Conservation (phyloP, 768 basidiomycete species). For the Mycena galopus region DNA sequence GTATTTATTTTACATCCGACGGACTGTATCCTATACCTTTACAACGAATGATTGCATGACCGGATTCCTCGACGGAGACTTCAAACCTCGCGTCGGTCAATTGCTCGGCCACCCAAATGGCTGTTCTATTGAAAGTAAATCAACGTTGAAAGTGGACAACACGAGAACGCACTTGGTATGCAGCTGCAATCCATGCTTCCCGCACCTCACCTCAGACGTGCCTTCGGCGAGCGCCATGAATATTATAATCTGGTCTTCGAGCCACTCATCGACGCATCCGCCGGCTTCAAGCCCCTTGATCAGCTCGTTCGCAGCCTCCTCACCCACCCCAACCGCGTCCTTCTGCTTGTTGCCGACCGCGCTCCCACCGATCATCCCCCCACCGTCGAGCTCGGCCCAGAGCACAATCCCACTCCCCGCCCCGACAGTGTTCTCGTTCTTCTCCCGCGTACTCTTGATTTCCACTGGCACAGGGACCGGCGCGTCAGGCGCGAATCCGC, state of each 20-base stretch:
- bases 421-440: conserved; percentile 61
- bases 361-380: conserved; percentile 78
- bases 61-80: conserved; percentile 58
- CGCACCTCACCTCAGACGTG: conserved; percentile 66
- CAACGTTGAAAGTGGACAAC: not conserved
- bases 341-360: conserved; percentile 69
- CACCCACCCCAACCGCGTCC: conserved; percentile 63
- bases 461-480: conserved; percentile 49
- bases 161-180: conserved; percentile 70
- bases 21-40: conserved; percentile 73
- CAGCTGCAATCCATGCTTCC: conserved; percentile 68
- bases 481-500: conserved; percentile 47
- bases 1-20: conserved; percentile 32
- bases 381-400: conserved; percentile 80
- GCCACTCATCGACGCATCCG: conserved; percentile 81
- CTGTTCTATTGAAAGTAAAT: conserved; percentile 57
- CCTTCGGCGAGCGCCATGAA: conserved; percentile 82
- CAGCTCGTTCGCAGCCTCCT: conserved; percentile 72
- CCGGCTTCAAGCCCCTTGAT: conserved; percentile 69
- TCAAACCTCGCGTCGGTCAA: conserved; percentile 77
- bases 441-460: conserved; percentile 58
- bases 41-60: conserved; percentile 65
- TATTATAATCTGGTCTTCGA: conserved; percentile 83
- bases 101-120: conserved; percentile 80
- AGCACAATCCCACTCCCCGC: conserved; percentile 79